phyloP scores from a whole-genome alignment of 176 grass and related monocot species.

The Raddia guianensis region DNA sequence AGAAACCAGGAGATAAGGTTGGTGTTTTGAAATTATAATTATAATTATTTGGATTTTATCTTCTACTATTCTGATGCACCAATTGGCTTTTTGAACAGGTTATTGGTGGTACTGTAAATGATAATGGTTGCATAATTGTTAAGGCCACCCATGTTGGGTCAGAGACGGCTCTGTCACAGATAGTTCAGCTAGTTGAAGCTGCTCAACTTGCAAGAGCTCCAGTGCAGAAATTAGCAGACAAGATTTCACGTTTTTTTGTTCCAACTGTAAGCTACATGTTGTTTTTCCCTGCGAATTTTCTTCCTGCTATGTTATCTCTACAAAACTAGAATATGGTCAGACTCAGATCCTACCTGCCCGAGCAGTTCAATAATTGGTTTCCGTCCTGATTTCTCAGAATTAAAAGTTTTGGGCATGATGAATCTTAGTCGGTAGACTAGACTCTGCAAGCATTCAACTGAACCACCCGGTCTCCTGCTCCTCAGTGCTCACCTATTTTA shows the following conservation, averaged over 20 bases:
- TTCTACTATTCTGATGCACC: conserved; percentile 39
- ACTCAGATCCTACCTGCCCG: conserved; percentile 7
- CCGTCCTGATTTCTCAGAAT: not conserved
- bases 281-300: conserved; percentile 28
- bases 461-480: not conserved
- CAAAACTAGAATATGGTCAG: conserved; percentile 5
- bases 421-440: not conserved
- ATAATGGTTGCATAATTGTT: conserved; percentile 90
- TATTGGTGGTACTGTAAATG: conserved; percentile 97
- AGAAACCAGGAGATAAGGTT: conserved; percentile 94
- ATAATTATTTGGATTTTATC: conserved; percentile 8
- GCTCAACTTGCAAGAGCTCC: conserved; percentile 97
- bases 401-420: not conserved
- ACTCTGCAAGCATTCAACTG: conserved; percentile 6
- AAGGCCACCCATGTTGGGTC: conserved; percentile 97
- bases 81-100: conserved; percentile 52
- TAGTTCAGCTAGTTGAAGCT: conserved; percentile 97
- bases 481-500: not conserved
- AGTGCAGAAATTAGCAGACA: conserved; percentile 90
- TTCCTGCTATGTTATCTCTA: not conserved
- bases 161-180: conserved; percentile 93
- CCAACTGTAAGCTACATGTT: conserved; percentile 72
- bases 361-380: conserved; percentile 24
- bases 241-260: conserved; percentile 90
- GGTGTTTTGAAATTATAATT: conserved; percentile 15